These are phyloP conservation scores for Spizellomyces punctatus DNA, from an alignment of 192 early-diverging fungal genomes.

Conservation along the genomic window DNA sequence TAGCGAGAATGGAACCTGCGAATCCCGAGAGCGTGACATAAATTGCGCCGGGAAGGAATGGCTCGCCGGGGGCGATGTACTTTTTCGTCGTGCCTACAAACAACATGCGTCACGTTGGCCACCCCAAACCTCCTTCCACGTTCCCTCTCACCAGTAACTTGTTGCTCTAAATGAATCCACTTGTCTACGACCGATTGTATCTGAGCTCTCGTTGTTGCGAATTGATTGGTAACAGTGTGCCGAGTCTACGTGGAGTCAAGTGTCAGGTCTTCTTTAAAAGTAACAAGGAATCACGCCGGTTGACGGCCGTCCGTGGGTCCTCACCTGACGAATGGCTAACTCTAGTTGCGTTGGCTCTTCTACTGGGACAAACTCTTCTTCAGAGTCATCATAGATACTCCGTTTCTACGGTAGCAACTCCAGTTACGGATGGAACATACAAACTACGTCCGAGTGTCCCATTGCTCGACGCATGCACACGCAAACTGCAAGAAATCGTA, in stretches of 20 bases:
- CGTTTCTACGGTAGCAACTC: slow-evolving; percentile 18
- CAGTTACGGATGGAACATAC: background rate
- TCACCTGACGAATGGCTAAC: slow-evolving; percentile 37
- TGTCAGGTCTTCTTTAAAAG: background rate
- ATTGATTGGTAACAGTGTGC: slow-evolving; percentile 27
- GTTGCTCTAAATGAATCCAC: slow-evolving; percentile 36
- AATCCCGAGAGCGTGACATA: slow-evolving; percentile 44
- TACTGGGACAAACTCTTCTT: slow-evolving; percentile 1
- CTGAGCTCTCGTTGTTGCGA: slow-evolving; percentile 35
- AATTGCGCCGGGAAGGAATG: slow-evolving; percentile 33
- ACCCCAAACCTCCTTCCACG: no score
- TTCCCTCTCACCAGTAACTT: slow-evolving; percentile 9
- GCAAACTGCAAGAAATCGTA: no score
- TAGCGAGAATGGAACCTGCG: slow-evolving; percentile 41
- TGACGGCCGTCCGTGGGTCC: background rate
- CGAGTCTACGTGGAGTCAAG: slow-evolving; percentile 13
- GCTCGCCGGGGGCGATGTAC: slow-evolving; percentile 31
- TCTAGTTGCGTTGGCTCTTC: slow-evolving; percentile 37
- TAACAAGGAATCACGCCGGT: background rate
- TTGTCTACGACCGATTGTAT: slow-evolving; percentile 36
- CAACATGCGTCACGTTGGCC: background rate
- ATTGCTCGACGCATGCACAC: no score
- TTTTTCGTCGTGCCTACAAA: slow-evolving; percentile 5
- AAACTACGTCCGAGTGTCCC: no score
- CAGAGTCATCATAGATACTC: slow-evolving; percentile 39